Evolutionary conservation across 164 flowering plant species (phyloP), one percentile per base, ranked within the genome.

Genomic region (Berberis thunbergii): DNA sequence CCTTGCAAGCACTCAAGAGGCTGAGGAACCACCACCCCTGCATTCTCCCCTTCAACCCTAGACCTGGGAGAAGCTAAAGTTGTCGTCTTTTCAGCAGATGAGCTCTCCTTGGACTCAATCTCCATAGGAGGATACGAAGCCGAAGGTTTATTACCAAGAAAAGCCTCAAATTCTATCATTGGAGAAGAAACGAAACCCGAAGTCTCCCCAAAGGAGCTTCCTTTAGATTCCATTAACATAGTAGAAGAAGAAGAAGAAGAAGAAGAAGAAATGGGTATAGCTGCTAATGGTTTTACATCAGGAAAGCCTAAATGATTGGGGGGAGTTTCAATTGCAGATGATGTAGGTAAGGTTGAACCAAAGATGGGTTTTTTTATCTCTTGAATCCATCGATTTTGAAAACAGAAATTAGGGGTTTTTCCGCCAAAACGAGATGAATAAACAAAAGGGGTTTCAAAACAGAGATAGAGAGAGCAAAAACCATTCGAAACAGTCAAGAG

Each of bases 1-100:
- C 74, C 83, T 41, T 75, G 84, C 46, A 85, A 66, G 49, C 78
- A 67, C 48, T 79, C 90, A 2, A 88, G 74, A 1, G 96, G 96
- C 68, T 64, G 84, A 12, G 95, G 93, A 68, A 76, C 74, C 11
- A 50, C 54, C 12, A 6, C 54, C 10, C 39, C 41, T 41, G 39
- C 10, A 50, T 11, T 60, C 57, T 60, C 72, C 13, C 62, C 69
- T 26, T 70, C 73, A 44, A 26, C 26, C 26, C 10, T 26, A 26
- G 26, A 26, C 26, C 26, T 26, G 26, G 26, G 26, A 26, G 26
- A 26, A 26, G 26, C 26, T 26, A 26, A 26, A 26, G 26, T 26
- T 26, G 26, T 26, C 26, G 0, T 26, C 26, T 26, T 26, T 26
- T 10, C 68, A 6, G 53, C 46, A 49, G 58, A 41, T 7, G 61